A percentile compares a stretch with the other conserved stretches of the same genome.
Conservation (phyloP, 768 basidiomycete species). For the Lactifluus echinatus region DNA sequence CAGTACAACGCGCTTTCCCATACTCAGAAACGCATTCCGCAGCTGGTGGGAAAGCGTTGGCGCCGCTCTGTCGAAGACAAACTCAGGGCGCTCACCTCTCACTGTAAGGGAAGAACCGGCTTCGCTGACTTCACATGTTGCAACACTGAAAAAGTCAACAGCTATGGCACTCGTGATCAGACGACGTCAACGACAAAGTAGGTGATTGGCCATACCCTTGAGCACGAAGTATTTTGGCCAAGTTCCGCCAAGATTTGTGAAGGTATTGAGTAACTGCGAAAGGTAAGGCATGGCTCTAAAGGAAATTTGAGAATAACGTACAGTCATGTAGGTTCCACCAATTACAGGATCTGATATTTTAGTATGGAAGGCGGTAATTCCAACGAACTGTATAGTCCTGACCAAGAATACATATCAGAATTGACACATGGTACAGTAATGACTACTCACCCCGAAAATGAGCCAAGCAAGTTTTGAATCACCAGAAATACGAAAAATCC, state of each 20-base stretch:
- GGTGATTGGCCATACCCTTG: slow-evolving; percentile 44
- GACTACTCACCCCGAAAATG: slow-evolving; percentile 68
- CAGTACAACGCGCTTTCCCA: slow-evolving; percentile 71
- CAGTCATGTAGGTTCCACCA: slow-evolving; percentile 99
- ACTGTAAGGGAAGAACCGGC: slow-evolving; percentile 42
- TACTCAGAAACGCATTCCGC: slow-evolving; percentile 89
- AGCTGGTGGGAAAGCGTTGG: slow-evolving; percentile 34
- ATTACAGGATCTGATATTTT: slow-evolving; percentile 93
- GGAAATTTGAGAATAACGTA: slow-evolving; percentile 30
- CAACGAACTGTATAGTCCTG: slow-evolving; percentile 98
- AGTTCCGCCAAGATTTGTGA: slow-evolving; percentile 93
- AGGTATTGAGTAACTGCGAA: slow-evolving; percentile 81
- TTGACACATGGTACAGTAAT: not conserved
- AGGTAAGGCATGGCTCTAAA: not conserved
- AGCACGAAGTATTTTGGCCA: slow-evolving; percentile 97
- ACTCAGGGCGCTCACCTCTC: slow-evolving; percentile 36
- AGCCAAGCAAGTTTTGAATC: slow-evolving; percentile 70
- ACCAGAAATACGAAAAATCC: slow-evolving; percentile 79
- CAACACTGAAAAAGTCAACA: slow-evolving; percentile 81
- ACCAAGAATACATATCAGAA: slow-evolving; percentile 3
- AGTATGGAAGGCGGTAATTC: slow-evolving; percentile 98
- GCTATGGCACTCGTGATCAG: slow-evolving; percentile 35
- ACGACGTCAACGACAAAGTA: not conserved
- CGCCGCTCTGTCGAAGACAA: not conserved
- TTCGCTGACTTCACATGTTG: slow-evolving; percentile 69